A percentile compares a stretch with the other conserved stretches of the same genome.
phyloP scores from a whole-genome alignment of 2,329 filamentous ascomycete species.

The Exutisphaerella laricina region DNA sequence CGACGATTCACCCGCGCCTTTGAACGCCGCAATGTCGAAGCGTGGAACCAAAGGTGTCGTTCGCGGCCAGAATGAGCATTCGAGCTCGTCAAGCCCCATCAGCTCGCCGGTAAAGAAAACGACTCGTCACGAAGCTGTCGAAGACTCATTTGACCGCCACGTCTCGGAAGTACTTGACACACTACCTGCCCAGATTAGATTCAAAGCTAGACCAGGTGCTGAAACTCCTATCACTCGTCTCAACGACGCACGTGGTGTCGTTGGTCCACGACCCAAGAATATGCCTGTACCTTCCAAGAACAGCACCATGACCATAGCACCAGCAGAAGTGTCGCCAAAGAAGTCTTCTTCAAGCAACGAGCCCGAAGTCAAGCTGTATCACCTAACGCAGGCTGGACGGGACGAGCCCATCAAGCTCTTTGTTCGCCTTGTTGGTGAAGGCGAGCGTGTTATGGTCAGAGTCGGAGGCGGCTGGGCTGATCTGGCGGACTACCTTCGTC shows the following conservation, averaged over 20 bases:
- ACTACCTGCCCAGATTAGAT: slow-evolving; percentile 60
- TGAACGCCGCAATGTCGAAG: slow-evolving; percentile 25
- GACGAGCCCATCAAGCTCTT: slow-evolving; percentile 91
- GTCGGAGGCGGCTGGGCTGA: slow-evolving; percentile 99
- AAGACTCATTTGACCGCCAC: slow-evolving; percentile 52
- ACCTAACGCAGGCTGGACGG: slow-evolving; percentile 76
- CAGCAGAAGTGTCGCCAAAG: slow-evolving; percentile 33
- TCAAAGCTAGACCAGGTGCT: slow-evolving; percentile 54
- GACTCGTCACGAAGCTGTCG: not conserved
- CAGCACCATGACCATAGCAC: slow-evolving; percentile 27
- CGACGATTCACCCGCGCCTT: not conserved
- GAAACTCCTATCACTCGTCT: slow-evolving; percentile 26
- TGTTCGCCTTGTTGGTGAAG: slow-evolving; percentile 86
- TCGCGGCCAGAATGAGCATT: slow-evolving; percentile 7
- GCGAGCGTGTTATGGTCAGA: slow-evolving; percentile 94
- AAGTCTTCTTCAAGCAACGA: slow-evolving; percentile 24
- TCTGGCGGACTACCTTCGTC: slow-evolving; percentile 85
- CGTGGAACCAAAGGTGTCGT: slow-evolving; percentile 25
- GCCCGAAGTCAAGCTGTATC: slow-evolving; percentile 80
- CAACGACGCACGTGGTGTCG: slow-evolving; percentile 17
- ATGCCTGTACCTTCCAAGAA: slow-evolving; percentile 12
- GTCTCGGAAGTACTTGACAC: slow-evolving; percentile 34
- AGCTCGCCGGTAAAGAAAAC: not conserved
- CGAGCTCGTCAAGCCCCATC: not conserved
- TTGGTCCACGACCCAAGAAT: slow-evolving; percentile 19